Evolutionary conservation across 805 yeast genomes (phyloP).

Genomic region (Starmerella etchellsii): DNA sequence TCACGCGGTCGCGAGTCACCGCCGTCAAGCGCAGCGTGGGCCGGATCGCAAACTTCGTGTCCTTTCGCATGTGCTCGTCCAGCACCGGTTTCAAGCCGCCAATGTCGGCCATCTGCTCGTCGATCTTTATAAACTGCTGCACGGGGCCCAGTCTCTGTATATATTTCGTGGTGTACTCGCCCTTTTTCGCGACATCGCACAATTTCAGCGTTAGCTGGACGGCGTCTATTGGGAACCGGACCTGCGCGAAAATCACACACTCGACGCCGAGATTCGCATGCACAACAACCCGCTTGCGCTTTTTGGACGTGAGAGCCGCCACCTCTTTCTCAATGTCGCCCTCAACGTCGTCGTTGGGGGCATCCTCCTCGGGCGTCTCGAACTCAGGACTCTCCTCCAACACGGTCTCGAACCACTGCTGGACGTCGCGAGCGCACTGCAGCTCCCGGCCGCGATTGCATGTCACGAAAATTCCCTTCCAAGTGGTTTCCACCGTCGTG

Average conservation of each 20-base stretch:
- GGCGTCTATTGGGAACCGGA: constrained; percentile 68
- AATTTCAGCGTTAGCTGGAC: constrained; percentile 52
- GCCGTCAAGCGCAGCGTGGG: constrained; percentile 63
- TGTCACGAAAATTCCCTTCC: constrained; percentile 80
- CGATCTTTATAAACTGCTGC: constrained; percentile 43
- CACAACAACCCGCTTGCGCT: constrained; percentile 20
- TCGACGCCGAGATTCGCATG: constrained; percentile 26
- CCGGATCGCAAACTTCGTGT: constrained; percentile 61
- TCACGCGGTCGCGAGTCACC: constrained; percentile 59
- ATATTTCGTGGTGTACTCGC: constrained; percentile 30
- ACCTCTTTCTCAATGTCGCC: constrained; percentile 58
- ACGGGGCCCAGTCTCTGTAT: constrained; percentile 75
- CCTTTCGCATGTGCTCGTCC: constrained; percentile 52
- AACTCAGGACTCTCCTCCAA: constrained; percentile 24
- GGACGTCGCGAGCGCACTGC: constrained; percentile 19
- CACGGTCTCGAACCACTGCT: constrained; percentile 26
- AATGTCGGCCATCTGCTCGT: constrained; percentile 59
- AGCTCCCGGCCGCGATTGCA: constrained; percentile 69
- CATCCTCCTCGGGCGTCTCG: neutral
- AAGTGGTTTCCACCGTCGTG: constrained; percentile 55
- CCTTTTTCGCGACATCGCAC: constrained; percentile 46
- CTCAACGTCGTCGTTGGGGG: constrained; percentile 37
- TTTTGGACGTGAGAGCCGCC: constrained; percentile 39
- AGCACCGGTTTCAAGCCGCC: constrained; percentile 45
- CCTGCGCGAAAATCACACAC: constrained; percentile 65